Percentiles rank a stretch among this genome's conserved stretches.
Conservation (phyloP, 192 early-diverging fungal genomes). For the Coemansia sp. region DNA sequence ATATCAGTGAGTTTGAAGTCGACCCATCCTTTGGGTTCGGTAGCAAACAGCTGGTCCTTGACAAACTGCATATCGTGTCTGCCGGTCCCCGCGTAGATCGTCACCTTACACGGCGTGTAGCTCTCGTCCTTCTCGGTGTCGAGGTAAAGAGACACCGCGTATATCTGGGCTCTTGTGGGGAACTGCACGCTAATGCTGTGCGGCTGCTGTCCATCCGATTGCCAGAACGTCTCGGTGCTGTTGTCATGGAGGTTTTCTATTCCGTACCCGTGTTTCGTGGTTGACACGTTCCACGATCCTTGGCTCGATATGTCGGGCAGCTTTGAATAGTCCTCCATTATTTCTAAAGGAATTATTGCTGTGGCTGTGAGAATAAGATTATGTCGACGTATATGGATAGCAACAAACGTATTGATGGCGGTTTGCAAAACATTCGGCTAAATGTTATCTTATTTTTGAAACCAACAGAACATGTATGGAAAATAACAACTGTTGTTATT, state of each 20-base stretch:
- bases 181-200: conserved; percentile 38
- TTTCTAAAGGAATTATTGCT: background rate
- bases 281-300: conserved; percentile 33
- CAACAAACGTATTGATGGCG: too few relatives aligned
- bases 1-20: conserved; percentile 18
- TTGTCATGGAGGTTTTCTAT: conserved; percentile 27
- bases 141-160: conserved; percentile 32
- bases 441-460: too few relatives aligned
- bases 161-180: conserved; percentile 19
- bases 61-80: conserved; percentile 33
- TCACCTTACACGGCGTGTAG: conserved; percentile 46
- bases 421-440: too few relatives aligned
- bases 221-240: conserved; percentile 43
- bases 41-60: conserved; percentile 13
- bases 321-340: conserved; percentile 10
- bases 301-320: conserved; percentile 25
- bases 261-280: conserved; percentile 37
- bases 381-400: too few relatives aligned
- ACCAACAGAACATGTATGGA: too few relatives aligned
- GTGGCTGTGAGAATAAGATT: background rate
- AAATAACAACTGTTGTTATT: too few relatives aligned
- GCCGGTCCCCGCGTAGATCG: conserved; percentile 27
- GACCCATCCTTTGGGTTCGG: conserved; percentile 40
- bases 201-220: conserved; percentile 52
- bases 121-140: conserved; percentile 48